Evolutionary conservation across 2,329 filamentous ascomycete species (phyloP).

Genomic region (Dothiorella sarmentorum): DNA sequence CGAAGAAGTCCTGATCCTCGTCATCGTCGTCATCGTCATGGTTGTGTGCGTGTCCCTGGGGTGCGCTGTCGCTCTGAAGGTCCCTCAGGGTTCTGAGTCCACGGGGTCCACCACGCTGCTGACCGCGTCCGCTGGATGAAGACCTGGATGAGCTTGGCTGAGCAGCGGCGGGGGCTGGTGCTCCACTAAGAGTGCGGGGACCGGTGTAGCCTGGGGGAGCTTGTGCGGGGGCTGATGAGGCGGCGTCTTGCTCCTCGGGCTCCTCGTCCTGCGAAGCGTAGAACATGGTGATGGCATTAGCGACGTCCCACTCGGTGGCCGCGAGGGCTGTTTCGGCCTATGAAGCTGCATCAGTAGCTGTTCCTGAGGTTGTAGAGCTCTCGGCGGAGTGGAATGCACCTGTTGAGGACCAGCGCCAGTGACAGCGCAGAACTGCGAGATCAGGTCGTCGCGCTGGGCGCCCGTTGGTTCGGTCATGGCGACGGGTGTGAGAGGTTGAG

Average conservation of each 20-base stretch:
- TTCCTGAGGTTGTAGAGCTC: neutral
- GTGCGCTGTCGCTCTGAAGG: slow-evolving; percentile 41
- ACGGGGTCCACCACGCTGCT: slow-evolving; percentile 25
- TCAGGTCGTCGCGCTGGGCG: slow-evolving; percentile 32
- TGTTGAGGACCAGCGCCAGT: slow-evolving; percentile 34
- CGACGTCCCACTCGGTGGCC: slow-evolving; percentile 45
- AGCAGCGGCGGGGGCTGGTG: slow-evolving; percentile 31
- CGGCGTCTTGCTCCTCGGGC: slow-evolving; percentile 27
- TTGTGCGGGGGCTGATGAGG: slow-evolving; percentile 22
- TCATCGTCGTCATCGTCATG: slow-evolving; percentile 58
- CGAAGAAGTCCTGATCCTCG: slow-evolving; percentile 67
- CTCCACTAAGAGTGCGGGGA: slow-evolving; percentile 33
- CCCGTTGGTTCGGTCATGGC: slow-evolving; percentile 33
- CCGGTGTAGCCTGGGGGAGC: slow-evolving; percentile 17
- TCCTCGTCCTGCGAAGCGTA: slow-evolving; percentile 36
- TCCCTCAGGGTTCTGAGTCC: slow-evolving; percentile 46
- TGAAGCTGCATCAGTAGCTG: neutral
- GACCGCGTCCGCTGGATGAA: slow-evolving; percentile 26
- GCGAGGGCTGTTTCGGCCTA: slow-evolving; percentile 45
- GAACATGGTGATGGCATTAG: slow-evolving; percentile 44
- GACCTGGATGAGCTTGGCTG: slow-evolving; percentile 28
- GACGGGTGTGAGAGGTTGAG: neutral
- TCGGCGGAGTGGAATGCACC: slow-evolving; percentile 21
- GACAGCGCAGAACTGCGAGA: slow-evolving; percentile 35
- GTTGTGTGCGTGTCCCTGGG: slow-evolving; percentile 41